Conservation (phyloP, 306 rosid species). For the Casuarina cunninghamiana region DNA sequence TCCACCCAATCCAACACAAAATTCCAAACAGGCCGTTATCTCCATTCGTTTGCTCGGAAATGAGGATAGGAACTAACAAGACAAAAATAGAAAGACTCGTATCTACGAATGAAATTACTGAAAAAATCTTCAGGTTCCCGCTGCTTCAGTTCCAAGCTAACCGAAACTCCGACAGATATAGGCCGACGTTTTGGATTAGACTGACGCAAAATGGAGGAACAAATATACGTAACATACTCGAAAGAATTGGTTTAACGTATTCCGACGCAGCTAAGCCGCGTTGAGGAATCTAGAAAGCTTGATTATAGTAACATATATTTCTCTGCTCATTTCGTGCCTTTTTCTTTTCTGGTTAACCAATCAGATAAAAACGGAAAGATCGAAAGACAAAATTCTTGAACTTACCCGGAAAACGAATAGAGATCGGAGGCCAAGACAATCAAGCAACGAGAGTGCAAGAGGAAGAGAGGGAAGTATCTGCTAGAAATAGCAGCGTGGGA, state of each 20-base stretch:
- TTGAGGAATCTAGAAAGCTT: neutral
- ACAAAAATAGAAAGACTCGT: neutral
- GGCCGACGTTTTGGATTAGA: neutral
- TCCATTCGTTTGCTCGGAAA: neutral
- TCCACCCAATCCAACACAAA: neutral
- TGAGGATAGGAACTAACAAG: neutral
- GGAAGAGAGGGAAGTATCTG: neutral
- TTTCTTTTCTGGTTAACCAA: slow-evolving; percentile 7
- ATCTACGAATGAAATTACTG: neutral
- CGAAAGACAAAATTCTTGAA: slow-evolving; percentile 11
- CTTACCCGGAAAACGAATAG: slow-evolving; percentile 37
- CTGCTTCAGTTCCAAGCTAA: neutral
- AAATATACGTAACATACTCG: neutral
- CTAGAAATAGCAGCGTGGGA: neutral
- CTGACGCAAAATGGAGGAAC: neutral
- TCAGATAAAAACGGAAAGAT: neutral
- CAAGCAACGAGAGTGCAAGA: neutral
- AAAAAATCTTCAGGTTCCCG: neutral
- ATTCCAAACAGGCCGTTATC: neutral
- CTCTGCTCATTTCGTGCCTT: slow-evolving; percentile 2
- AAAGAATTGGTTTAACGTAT: neutral
- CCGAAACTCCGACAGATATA: neutral
- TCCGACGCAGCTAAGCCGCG: neutral
- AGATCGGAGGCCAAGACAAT: neutral
- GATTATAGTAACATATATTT: neutral